Evolutionary conservation across 805 yeast species (phyloP).

Genomic region (Naumovozyma dairenensis): DNA sequence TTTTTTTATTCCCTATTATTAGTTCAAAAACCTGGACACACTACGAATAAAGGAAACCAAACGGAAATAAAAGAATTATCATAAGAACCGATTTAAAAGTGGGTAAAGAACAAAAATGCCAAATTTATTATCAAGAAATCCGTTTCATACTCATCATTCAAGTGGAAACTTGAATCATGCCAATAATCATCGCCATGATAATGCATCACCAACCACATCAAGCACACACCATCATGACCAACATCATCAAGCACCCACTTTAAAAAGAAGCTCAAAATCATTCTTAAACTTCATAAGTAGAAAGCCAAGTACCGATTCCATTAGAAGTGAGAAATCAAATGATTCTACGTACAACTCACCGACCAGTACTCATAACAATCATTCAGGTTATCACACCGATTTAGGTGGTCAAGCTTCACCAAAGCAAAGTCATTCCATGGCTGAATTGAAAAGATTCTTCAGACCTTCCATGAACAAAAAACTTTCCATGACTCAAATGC

Average conservation of each 20-base stretch:
- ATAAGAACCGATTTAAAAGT: too few species aligned
- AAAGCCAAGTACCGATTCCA: constrained; percentile 25
- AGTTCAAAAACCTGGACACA: too few species aligned
- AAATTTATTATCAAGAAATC: constrained; percentile 21
- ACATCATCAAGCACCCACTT: constrained; percentile 5
- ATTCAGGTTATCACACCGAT: neutral
- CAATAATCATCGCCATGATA: neutral
- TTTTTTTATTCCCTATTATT: too few species aligned
- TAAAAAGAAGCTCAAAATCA: constrained; percentile 20
- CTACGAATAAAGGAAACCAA: too few species aligned
- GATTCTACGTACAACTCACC: constrained; percentile 15
- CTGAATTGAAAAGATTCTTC: constrained; percentile 62
- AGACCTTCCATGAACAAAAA: constrained; percentile 36
- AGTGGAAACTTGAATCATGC: neutral
- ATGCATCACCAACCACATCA: constrained; percentile 8
- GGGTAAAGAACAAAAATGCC: too few species aligned
- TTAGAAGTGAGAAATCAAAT: constrained; percentile 23
- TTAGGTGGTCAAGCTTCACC: constrained; percentile 12
- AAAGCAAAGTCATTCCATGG: constrained; percentile 42
- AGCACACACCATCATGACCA: constrained; percentile 3
- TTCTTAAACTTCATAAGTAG: constrained; percentile 25
- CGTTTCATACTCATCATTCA: constrained; percentile 11
- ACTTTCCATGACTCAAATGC: constrained; percentile 9
- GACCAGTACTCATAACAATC: constrained; percentile 1
- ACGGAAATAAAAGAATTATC: too few species aligned